phyloP scores from a whole-genome alignment of 208 protist genomes.

The Acanthamoeba lenticulata region DNA sequence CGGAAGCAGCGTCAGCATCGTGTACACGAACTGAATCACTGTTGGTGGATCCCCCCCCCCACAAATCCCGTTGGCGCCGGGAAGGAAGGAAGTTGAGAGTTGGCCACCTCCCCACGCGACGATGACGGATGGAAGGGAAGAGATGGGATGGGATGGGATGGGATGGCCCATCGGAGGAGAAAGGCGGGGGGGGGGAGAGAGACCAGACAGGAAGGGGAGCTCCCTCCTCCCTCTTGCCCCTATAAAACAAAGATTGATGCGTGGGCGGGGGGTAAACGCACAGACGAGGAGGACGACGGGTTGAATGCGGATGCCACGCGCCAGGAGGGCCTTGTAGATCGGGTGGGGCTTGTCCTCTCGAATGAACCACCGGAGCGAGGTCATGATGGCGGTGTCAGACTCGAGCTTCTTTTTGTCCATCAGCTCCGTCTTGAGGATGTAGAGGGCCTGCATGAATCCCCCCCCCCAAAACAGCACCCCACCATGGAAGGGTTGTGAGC shows the following conservation, averaged over 20 bases:
- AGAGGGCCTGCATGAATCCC: slow-evolving; percentile 61
- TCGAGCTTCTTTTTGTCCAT: slow-evolving; percentile 69
- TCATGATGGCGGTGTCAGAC: slow-evolving; percentile 73
- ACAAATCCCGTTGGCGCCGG: no score
- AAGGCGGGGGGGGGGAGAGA: no score
- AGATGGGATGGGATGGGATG: no score
- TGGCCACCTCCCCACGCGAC: no score
- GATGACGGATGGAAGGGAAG: no score
- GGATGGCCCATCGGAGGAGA: no score
- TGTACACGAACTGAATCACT: slow-evolving; percentile 74
- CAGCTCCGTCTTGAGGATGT: slow-evolving; percentile 77
- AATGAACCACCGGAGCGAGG: slow-evolving; percentile 69
- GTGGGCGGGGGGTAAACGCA: neutral
- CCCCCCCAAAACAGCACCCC: no score
- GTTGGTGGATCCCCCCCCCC: neutral
- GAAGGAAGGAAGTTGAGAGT: no score
- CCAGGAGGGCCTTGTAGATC: slow-evolving; percentile 65
- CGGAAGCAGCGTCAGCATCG: slow-evolving; percentile 62
- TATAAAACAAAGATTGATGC: neutral
- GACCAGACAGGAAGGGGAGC: no score
- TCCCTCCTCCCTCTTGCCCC: no score
- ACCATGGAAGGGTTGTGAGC: no score
- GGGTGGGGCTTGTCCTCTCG: slow-evolving; percentile 66
- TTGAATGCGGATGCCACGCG: slow-evolving; percentile 57
- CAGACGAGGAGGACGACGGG: slow-evolving; percentile 65